Conservation (phyloP, 1,284 basidiomycete species). For the Apiotrichum porosum region DNA sequence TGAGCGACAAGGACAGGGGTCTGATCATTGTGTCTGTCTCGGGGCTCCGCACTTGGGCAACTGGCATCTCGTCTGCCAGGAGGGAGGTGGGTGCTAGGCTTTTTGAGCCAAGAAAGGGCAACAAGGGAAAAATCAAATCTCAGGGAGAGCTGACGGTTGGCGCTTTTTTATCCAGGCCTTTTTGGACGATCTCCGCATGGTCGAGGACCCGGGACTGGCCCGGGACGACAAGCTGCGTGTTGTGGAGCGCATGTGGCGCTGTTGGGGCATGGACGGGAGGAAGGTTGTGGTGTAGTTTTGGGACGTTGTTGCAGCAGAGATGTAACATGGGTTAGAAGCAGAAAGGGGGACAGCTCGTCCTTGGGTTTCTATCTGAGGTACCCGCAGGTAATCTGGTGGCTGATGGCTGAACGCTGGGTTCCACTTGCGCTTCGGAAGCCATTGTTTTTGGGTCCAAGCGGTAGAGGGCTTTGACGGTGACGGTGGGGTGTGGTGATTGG, state of each 20-base stretch:
- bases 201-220: slow-evolving; percentile 67
- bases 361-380: no score
- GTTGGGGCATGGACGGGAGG: slow-evolving; percentile 58
- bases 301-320: neutral
- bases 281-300: neutral
- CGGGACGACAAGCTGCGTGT: slow-evolving; percentile 68
- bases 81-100: slow-evolving; percentile 29
- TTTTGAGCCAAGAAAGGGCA: no score
- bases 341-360: no score
- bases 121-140: no score
- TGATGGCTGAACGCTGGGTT: no score
- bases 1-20: slow-evolving; percentile 49
- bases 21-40: slow-evolving; percentile 51
- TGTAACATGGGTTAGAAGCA: no score
- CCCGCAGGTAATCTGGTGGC: no score
- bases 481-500: no score
- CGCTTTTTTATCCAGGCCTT: no score
- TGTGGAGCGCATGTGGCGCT: slow-evolving; percentile 85
- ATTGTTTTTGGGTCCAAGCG: no score
- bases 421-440: no score
- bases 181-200: slow-evolving; percentile 74
- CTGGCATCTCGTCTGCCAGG: slow-evolving; percentile 31
- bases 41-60: slow-evolving; percentile 46
- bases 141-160: slow-evolving; percentile 12
- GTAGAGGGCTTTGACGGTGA: no score